These are phyloP conservation scores for Spathaspora hagerdaliae DNA, from an alignment of 805 yeast species.

Conservation along the genomic window DNA sequence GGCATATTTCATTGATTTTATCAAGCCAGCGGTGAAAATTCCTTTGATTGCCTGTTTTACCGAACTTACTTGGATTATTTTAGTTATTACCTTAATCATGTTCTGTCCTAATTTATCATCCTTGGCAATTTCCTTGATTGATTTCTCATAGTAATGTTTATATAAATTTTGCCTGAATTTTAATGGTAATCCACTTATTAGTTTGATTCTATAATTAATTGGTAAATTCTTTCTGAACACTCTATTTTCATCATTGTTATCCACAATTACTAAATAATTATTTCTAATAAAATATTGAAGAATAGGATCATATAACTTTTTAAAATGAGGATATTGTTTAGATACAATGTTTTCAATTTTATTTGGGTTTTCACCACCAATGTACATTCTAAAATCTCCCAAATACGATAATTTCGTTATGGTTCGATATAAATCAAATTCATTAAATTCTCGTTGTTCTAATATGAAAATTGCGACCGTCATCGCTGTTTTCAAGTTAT, in stretches of 20 bases:
- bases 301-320: slow-evolving; percentile 69
- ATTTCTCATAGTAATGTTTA: slow-evolving; percentile 22
- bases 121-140: slow-evolving; percentile 36
- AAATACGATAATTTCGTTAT: slow-evolving; percentile 79
- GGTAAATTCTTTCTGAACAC: slow-evolving; percentile 11
- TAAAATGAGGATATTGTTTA: slow-evolving; percentile 69
- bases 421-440: slow-evolving; percentile 64
- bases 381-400: slow-evolving; percentile 83
- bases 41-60: slow-evolving; percentile 79
- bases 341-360: slow-evolving; percentile 82
- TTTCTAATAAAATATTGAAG: slow-evolving; percentile 18
- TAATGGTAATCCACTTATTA: slow-evolving; percentile 45
- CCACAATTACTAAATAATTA: slow-evolving; percentile 13
- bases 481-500: slow-evolving; percentile 74
- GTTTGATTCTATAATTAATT: slow-evolving; percentile 11
- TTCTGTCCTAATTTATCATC: slow-evolving; percentile 29
- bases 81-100: slow-evolving; percentile 13
- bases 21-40: slow-evolving; percentile 77
- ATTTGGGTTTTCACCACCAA: slow-evolving; percentile 90
- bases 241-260: slow-evolving; percentile 10
- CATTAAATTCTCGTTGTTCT: slow-evolving; percentile 42
- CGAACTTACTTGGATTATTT: slow-evolving; percentile 66
- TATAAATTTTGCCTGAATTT: slow-evolving; percentile 42
- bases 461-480: slow-evolving; percentile 60
- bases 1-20: slow-evolving; percentile 69